Evolutionary conservation across 2,329 filamentous ascomycete genomes (phyloP), one percentile per base, ranked within the genome.

Genomic region (Trichophaea hybrida): DNA sequence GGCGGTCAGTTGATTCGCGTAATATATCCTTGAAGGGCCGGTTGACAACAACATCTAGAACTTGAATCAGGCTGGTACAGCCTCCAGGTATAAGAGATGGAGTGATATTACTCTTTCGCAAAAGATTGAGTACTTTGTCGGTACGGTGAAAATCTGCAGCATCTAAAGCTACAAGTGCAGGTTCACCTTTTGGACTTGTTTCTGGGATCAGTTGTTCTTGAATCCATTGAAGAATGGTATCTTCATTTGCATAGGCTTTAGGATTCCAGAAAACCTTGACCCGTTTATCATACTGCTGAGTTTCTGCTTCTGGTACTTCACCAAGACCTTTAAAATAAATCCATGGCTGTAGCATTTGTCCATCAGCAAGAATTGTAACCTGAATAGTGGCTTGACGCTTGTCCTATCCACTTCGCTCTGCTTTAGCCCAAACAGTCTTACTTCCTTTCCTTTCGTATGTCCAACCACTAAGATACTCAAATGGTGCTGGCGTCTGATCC

Each of bases 401-500:
- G n/a, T 54, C 58, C 57, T 43, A 59, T 15, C 60, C 60, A 15
- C 50, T 56, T 34, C 48, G 37, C 4, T 24, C 43, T 24, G 52
- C 7, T 24, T 60, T 54, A 4, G 17, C 51, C 50, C 44, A 60
- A 6, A 61, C 17, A 6, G 56, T 61, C 40, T 59, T 59, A 31
- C 35, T 43, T 5, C 59, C 50, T 15, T 15, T 58, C 32, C 49
- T 33, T 7, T 35, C 31, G 38, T 61, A 59, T 2, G 59, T 61
- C 6, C 34, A 8, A 31, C 56, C 50, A 15, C 49, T 53, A 2
- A 61, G 33, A 43, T 59, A 61, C 13, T 61, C 56, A 31, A 49
- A 59, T n/a, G 55, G 59, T 17, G 57, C 12, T 5, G 15, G 59
- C n/a, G 55, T 58, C 33, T 61, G 34, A 48, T 58, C 46, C 43